Conservation (phyloP, 2,329 filamentous ascomycete genomes). For the Trichoderma sp. region DNA sequence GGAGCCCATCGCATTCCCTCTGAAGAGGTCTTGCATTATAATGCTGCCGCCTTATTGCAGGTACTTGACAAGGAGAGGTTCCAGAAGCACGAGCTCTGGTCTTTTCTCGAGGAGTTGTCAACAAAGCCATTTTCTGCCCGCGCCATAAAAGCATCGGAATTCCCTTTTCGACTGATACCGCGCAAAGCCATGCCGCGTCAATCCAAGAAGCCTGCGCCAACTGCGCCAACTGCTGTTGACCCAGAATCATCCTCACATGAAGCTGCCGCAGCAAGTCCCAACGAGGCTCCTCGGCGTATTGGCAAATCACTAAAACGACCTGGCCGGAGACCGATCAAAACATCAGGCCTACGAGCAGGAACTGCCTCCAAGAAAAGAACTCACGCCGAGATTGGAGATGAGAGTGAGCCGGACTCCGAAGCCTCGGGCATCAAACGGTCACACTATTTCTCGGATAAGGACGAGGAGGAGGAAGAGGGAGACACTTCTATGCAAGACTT, state of each 20-base stretch:
- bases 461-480: conserved; percentile 39
- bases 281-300: conserved; percentile 27
- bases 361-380: conserved; percentile 45
- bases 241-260: conserved; percentile 18
- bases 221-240: not conserved
- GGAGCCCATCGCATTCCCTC: conserved; percentile 43
- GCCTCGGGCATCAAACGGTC: conserved; percentile 37
- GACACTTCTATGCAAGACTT: conserved; percentile 36
- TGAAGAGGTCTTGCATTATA: conserved; percentile 45
- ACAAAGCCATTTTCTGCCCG: conserved; percentile 29
- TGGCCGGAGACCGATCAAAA: conserved; percentile 43
- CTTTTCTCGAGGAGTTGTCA: conserved; percentile 35
- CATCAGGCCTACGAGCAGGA: conserved; percentile 44
- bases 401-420: conserved; percentile 40
- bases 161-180: conserved; percentile 31
- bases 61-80: conserved; percentile 37
- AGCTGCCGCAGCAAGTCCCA: conserved; percentile 26
- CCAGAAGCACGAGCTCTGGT: conserved; percentile 32
- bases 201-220: not conserved
- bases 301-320: conserved; percentile 34
- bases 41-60: conserved; percentile 41
- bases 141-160: conserved; percentile 30
- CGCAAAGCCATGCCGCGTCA: conserved; percentile 24
- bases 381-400: conserved; percentile 39
- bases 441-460: conserved; percentile 33